These are phyloP conservation scores for Calonectria honghensis DNA, from an alignment of 2,329 filamentous ascomycete species.

Conservation along the genomic window DNA sequence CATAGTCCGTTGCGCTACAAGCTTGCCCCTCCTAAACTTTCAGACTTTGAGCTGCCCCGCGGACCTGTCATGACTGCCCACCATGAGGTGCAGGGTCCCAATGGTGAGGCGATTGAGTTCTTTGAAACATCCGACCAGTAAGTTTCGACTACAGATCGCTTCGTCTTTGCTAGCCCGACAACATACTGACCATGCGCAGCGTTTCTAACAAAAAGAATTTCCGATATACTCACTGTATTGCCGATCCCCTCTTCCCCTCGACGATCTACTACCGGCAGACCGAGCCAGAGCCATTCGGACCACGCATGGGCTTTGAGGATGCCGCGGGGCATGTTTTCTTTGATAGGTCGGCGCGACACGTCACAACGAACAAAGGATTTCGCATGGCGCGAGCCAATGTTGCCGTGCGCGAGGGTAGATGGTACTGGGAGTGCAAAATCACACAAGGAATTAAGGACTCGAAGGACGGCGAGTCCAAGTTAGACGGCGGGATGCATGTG, in stretches of 20 bases:
- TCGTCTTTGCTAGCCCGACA: not conserved
- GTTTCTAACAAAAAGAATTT: constrained; percentile 83
- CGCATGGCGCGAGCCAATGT: constrained; percentile 94
- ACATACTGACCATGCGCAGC: constrained; percentile 57
- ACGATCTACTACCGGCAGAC: constrained; percentile 93
- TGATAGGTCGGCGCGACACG: constrained; percentile 82
- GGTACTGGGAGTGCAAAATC: constrained; percentile 96
- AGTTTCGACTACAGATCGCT: constrained; percentile 53
- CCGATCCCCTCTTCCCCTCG: constrained; percentile 89
- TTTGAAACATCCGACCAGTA: constrained; percentile 80
- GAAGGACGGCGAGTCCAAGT: constrained; percentile 64
- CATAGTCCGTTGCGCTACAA: constrained; percentile 76
- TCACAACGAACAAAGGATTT: constrained; percentile 95
- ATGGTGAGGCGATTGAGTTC: constrained; percentile 74
- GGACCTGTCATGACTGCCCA: constrained; percentile 75
- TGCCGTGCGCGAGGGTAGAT: constrained; percentile 89
- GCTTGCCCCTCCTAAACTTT: constrained; percentile 76
- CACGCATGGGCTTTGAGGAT: constrained; percentile 95
- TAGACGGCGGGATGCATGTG: constrained; percentile 77
- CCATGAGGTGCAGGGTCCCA: constrained; percentile 70
- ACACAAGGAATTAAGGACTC: constrained; percentile 79
- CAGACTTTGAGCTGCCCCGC: constrained; percentile 77
- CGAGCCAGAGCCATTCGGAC: constrained; percentile 87
- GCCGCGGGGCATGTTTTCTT: constrained; percentile 90
- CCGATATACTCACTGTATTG: constrained; percentile 92